A percentile compares a stretch with the other conserved stretches of the same genome.
Evolutionary conservation across 108 stramenopile species (phyloP).

Genomic region (Nitzschia sp.): DNA sequence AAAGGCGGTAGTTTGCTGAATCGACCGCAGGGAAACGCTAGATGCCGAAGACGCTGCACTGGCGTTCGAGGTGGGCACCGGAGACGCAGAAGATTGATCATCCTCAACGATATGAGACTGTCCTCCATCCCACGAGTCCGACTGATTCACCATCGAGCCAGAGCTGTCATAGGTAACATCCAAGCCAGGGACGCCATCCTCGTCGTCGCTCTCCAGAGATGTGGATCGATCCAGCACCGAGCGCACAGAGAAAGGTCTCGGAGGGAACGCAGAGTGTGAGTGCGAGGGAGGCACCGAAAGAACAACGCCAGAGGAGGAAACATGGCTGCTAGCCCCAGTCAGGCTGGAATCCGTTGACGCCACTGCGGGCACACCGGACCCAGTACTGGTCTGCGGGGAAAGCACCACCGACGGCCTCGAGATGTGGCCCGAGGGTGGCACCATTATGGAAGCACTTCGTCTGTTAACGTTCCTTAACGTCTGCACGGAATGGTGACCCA

Average conservation of each 20-base stretch:
- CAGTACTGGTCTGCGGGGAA: slow-evolving; percentile 7
- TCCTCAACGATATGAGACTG: slow-evolving; percentile 32
- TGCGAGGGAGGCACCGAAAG: slow-evolving; percentile 5
- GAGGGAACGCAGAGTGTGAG: slow-evolving; percentile 21
- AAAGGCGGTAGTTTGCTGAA: slow-evolving; percentile 65
- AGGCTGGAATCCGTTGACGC: slow-evolving; percentile 6
- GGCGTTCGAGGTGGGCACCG: slow-evolving; percentile 13
- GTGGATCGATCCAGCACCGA: slow-evolving; percentile 50
- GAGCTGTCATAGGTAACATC: slow-evolving; percentile 51
- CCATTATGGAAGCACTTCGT: not conserved
- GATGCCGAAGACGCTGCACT: slow-evolving; percentile 27
- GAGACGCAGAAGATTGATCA: slow-evolving; percentile 24
- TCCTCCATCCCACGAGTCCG: slow-evolving; percentile 11
- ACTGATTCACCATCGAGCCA: slow-evolving; percentile 13
- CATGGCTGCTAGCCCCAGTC: slow-evolving; percentile 18
- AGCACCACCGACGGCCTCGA: slow-evolving; percentile 11
- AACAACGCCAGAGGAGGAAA: not conserved
- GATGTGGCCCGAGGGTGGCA: not conserved
- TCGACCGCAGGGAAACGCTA: slow-evolving; percentile 26
- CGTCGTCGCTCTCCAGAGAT: slow-evolving; percentile 44
- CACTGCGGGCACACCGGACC: not conserved
- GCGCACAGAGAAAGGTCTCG: slow-evolving; percentile 21
- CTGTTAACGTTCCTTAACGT: slow-evolving; percentile 14
- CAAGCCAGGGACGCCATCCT: slow-evolving; percentile 49
- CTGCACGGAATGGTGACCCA: slow-evolving; percentile 5